Evolutionary conservation across 129 eudicot genomes (phyloP), one percentile per base, ranked within the genome.

Genomic region (Glebionis coronaria): DNA sequence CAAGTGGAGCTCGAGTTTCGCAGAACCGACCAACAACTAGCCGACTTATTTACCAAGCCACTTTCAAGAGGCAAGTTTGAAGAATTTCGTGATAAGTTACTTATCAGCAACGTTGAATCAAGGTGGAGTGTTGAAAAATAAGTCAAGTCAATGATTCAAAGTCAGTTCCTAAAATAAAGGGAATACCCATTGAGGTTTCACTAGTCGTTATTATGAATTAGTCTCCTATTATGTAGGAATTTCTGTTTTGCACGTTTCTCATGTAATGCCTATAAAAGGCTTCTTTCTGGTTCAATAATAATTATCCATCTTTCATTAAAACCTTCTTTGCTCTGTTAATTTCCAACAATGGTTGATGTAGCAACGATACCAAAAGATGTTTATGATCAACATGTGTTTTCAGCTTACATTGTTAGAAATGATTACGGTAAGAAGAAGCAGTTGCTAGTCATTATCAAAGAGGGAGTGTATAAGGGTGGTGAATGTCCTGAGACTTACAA

Each of bases 61-160:
- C 28, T 53, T 23, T 35, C 73, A 52, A 52, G 15, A 54, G 49
- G 9, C 21, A 60, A 71, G 18, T 46, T 61, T 46, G 56, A 65
- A 45, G 42, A 20, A 23, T 45, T 65, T 46, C 40, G 28, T 21
- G 42, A 44, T 65, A 56, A 44, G 44, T 44, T 64, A 45, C 21
- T 3, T 16, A 14, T 12, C 4, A 44, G 3, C 13, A 23, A 23
- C 25, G 1, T 23, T 23, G 25, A 23, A 23, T 23, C 25, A 23
- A 23, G 25, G 25, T 1, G 25, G 2, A 23, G 25, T 23, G 25
- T 23, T 23, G 25, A 23, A 23, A 23, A 23, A 23, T 23, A 23
- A 23, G 50, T 44, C 12, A 44, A 44, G 0, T 44, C 9, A 44
- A 13, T 44, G 13, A 44, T 44, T 44, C 50, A 44, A 44, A 44